Base-by-base conservation (phyloP, 768 basidiomycete genomes). In the Psilocybe tampanensis region DNA sequence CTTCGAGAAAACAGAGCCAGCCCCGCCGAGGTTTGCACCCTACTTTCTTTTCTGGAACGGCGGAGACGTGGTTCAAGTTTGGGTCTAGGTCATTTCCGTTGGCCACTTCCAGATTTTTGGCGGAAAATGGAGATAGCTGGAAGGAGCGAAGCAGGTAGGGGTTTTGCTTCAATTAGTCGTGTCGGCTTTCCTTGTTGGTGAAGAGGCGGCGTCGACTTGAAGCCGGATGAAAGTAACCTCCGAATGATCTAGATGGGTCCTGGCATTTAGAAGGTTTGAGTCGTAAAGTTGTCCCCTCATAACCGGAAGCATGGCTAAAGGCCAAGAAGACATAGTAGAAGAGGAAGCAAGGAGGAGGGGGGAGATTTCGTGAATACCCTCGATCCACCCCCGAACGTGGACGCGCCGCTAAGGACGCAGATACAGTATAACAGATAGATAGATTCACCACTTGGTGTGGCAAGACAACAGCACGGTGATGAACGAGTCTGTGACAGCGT, bases 401-500 rank as follows among this genome's bases (percentile, higher is more conserved):
- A 15, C 24, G 13, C 26, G 29, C 33, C 19, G 36, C 54, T 39
- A 29, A 29, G 29, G 29, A 29, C 41, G 50, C 22, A 17, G 26
- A 34, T 21, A 26, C 32, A 21, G 41, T 43, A n/a, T n/a, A n/a
- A n/a, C n/a, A 44, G 54, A 56, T 52, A 56, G 51, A 56, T 52
- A 50, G n/a, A n/a, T n/a, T n/a, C 54, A 21, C 41, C 59, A 6
- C 36, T n/a, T 34, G 44, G 45, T 43, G 47, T 42, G 39, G 33
- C 32, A 24, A 54, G n/a, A 39, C 34, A 23, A 44, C n/a, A n/a
- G n/a, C 49, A 47, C 5, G 54, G 48, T 53, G 43, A 56, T 56
- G 18, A 43, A 54, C 49, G 32, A n/a, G 11, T 34, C 44, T 42
- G 32, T 56, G 55, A 60, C 59, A 60, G 59, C 59, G 59, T 60